Percentiles rank a stretch among this genome's conserved stretches.
These are phyloP conservation scores for Boletus sensibilis DNA, from an alignment of 768 basidiomycete species.

Conservation along the genomic window DNA sequence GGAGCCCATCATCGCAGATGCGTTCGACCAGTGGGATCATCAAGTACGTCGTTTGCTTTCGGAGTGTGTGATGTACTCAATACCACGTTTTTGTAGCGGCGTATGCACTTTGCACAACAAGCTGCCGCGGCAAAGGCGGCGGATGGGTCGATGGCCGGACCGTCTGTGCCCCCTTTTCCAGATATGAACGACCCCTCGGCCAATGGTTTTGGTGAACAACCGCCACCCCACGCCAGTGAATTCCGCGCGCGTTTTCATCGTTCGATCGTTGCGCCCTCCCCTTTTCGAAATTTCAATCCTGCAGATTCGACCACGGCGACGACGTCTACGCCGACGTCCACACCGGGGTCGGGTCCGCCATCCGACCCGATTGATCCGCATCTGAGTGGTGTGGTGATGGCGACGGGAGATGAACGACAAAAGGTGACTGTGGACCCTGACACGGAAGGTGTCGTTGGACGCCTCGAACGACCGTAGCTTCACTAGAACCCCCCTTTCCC, in stretches of 20 bases:
- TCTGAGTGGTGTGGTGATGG: slow-evolving; percentile 26
- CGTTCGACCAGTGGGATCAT: slow-evolving; percentile 86
- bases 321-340: slow-evolving; percentile 35
- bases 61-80: not conserved
- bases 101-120: slow-evolving; percentile 45
- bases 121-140: slow-evolving; percentile 33
- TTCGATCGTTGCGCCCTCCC: slow-evolving; percentile 56
- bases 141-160: slow-evolving; percentile 30
- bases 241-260: slow-evolving; percentile 68
- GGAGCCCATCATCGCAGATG: slow-evolving; percentile 78
- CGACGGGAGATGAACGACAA: slow-evolving; percentile 24
- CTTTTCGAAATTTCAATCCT: slow-evolving; percentile 45
- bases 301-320: slow-evolving; percentile 31
- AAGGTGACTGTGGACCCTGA: slow-evolving; percentile 29
- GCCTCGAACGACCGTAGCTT: slow-evolving; percentile 18
- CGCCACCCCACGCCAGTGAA: slow-evolving; percentile 42
- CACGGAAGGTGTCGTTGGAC: slow-evolving; percentile 23
- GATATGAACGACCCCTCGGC: slow-evolving; percentile 33
- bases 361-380: slow-evolving; percentile 36
- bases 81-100: slow-evolving; percentile 35
- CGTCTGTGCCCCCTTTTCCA: slow-evolving; percentile 31
- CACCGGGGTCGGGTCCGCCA: slow-evolving; percentile 33
- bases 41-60: slow-evolving; percentile 47
- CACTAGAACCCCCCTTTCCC: not conserved
- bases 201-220: slow-evolving; percentile 30